Conservation (phyloP, 441 rosid species). For the Populus hybrid region DNA sequence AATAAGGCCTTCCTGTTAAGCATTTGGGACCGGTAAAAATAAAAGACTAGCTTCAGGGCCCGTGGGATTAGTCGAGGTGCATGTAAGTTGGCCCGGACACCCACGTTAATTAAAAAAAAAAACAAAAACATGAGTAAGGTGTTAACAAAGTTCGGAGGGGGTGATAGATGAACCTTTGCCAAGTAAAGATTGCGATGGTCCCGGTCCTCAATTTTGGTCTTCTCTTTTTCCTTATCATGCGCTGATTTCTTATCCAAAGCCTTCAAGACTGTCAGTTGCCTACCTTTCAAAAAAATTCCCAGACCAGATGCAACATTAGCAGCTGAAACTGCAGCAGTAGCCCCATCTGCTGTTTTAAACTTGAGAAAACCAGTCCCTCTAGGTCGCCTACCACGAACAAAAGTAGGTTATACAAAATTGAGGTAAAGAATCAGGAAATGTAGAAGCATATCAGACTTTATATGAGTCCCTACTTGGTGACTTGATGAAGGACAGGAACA, state of each 20-base stretch:
- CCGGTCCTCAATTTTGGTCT: slow-evolving; percentile 59
- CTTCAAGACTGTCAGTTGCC: slow-evolving; percentile 67
- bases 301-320: slow-evolving; percentile 57
- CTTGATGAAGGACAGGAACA: slow-evolving; percentile 74
- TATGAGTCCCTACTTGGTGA: slow-evolving; percentile 70
- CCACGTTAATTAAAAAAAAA: not conserved
- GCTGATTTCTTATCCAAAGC: slow-evolving; percentile 87
- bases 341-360: slow-evolving; percentile 72
- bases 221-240: slow-evolving; percentile 62
- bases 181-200: slow-evolving; percentile 85
- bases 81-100: too few species aligned
- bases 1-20: slow-evolving; percentile 78
- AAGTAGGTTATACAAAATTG: slow-evolving; percentile 10
- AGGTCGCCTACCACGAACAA: slow-evolving; percentile 66
- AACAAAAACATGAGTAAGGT: not conserved
- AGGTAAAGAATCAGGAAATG: slow-evolving; percentile 8
- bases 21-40: slow-evolving; percentile 6
- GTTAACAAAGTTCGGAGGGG: slow-evolving; percentile 3
- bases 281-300: slow-evolving; percentile 77
- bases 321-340: slow-evolving; percentile 69
- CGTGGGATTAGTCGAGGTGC: too few species aligned
- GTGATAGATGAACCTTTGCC: slow-evolving; percentile 62
- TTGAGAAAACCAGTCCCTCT: slow-evolving; percentile 89
- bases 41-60: too few species aligned
- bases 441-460: slow-evolving; percentile 13